A percentile compares a stretch with the other conserved stretches of the same genome.
These are phyloP conservation scores for Exophiala aquamarina DNA, from an alignment of 2,329 filamentous ascomycete species.

Conservation along the genomic window DNA sequence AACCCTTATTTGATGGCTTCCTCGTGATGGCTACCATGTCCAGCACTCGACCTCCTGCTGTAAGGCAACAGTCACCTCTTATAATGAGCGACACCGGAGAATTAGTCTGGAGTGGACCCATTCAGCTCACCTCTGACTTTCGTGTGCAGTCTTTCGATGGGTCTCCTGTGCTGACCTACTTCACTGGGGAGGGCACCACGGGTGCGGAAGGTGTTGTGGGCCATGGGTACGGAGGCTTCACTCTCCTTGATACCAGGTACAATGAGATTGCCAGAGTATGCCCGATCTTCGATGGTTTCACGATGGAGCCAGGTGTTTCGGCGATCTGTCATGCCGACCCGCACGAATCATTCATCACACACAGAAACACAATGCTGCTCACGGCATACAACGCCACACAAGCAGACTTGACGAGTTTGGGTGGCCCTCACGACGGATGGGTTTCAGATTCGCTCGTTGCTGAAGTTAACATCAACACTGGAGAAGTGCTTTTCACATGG, in stretches of 20 bases:
- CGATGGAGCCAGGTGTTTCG: constrained; percentile 5
- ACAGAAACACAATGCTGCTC: constrained; percentile 35
- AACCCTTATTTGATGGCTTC: no score
- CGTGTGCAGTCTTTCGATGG: constrained; percentile 36
- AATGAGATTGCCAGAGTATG: constrained; percentile 34
- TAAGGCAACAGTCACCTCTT: constrained; percentile 34
- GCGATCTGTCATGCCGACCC: constrained; percentile 31
- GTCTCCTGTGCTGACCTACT: constrained; percentile 38
- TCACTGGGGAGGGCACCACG: constrained; percentile 30
- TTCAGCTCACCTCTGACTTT: constrained; percentile 35
- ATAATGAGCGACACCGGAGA: constrained; percentile 39
- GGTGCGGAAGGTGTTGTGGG: constrained; percentile 5
- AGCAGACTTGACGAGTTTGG: constrained; percentile 28
- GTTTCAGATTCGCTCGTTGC: constrained; percentile 35
- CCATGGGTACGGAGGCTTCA: constrained; percentile 18
- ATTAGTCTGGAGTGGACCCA: constrained; percentile 37
- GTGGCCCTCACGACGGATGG: constrained; percentile 30
- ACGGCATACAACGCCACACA: constrained; percentile 38
- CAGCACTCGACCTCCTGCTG: no score
- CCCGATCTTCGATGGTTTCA: constrained; percentile 6
- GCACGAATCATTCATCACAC: constrained; percentile 36
- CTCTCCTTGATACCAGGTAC: constrained; percentile 34
- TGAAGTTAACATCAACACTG: constrained; percentile 35
- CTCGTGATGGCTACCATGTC: no score
- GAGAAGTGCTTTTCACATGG: constrained; percentile 36